Evolutionary conservation across 2,329 filamentous ascomycete genomes (phyloP), one percentile per base, ranked within the genome.

Genomic region (Aspergillus niger): DNA sequence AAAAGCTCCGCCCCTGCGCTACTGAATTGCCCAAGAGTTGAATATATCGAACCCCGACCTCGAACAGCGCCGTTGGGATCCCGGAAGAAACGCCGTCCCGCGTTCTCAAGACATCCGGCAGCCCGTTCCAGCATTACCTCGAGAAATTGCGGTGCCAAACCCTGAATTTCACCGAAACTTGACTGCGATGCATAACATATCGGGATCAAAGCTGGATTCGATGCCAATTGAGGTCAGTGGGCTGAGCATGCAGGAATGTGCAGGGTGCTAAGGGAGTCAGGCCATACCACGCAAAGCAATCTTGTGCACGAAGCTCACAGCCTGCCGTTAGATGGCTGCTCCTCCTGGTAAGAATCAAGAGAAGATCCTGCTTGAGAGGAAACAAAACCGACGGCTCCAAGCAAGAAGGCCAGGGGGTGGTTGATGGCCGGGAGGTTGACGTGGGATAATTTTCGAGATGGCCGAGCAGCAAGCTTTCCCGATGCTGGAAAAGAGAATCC

Each of bases 91-190:
- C 76, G 76, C 72, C 79, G 75, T 68, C 79, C 78, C 69, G 79
- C 80, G 74, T 74, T 79, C 72, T 82, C 80, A 71, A 82, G 74
- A 70, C 77, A 80, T 75, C 79, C 75, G 62, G 77, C 75, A 67
- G 80, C 77, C 71, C 80, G 79, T 79, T 82, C 80, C 70, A 83
- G 79, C 81, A 83, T 83, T 72, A 76, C 80, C 76, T 73, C 65
- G 66, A 62, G 68, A 63, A 63, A 65, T 70, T 67, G 65, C 67
- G 67, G 66, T 57, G 61, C 67, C 62, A 62, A 69, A 66, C 68
- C 67, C 66, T 65, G 57, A 65, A 60, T 61, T 36, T 72, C 69
- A 69, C 68, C 69, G 64, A 59, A 56, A 48, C 57, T 58, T 50
- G 57, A 66, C 48, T 51, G 60, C 51, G 58, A 59, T 59, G 60